phyloP scores from a whole-genome alignment of 108 stramenopile genomes.

The Nitzschia putrida region DNA sequence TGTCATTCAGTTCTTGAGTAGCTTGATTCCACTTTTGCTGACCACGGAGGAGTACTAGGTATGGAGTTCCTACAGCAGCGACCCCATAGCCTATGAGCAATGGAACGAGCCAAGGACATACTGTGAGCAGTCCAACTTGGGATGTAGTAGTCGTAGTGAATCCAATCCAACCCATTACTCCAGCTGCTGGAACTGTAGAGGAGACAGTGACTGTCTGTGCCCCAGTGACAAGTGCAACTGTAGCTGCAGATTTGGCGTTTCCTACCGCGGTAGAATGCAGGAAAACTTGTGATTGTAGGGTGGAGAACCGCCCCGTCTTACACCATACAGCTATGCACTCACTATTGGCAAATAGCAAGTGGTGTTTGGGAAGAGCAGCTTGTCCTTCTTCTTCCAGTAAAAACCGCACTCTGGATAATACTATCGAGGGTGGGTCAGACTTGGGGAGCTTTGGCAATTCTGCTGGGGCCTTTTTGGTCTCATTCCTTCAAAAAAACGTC shows the following conservation, averaged over 20 bases:
- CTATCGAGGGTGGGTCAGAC: constrained; percentile 23
- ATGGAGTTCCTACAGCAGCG: constrained; percentile 65
- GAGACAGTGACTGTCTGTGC: constrained; percentile 58
- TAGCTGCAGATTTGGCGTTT: constrained; percentile 64
- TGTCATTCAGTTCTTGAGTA: constrained; percentile 49
- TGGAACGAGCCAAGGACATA: constrained; percentile 68
- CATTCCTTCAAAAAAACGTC: neutral
- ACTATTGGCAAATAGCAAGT: constrained; percentile 61
- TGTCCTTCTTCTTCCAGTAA: constrained; percentile 4
- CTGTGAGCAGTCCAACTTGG: constrained; percentile 34
- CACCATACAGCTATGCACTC: constrained; percentile 85
- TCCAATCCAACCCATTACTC: constrained; percentile 75
- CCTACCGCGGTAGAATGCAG: constrained; percentile 54
- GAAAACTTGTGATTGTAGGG: constrained; percentile 49
- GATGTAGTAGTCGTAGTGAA: constrained; percentile 49
- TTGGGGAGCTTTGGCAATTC: constrained; percentile 14
- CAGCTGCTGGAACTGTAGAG: constrained; percentile 67
- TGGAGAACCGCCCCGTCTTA: constrained; percentile 57
- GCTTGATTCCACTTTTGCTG: constrained; percentile 56
- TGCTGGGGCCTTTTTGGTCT: neutral
- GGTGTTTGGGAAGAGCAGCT: constrained; percentile 49
- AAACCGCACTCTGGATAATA: constrained; percentile 41
- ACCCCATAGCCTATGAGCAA: constrained; percentile 65
- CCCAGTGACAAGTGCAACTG: constrained; percentile 34
- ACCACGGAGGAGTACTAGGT: constrained; percentile 38